Conservation (phyloP, 1,284 basidiomycete species). For the Takashimella koratensis region DNA sequence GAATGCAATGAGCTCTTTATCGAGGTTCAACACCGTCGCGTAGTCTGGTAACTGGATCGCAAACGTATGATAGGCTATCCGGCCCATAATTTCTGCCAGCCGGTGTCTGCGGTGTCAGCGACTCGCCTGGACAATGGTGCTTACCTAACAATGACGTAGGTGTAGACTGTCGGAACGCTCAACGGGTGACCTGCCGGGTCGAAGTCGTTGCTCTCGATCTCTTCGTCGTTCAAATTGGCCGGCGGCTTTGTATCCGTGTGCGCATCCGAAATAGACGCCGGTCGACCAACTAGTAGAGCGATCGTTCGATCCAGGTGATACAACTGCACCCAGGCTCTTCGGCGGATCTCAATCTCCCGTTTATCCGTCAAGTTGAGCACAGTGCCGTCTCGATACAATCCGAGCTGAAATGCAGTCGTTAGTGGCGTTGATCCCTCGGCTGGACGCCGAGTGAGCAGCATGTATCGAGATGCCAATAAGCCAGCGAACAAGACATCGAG, state of each 20-base stretch:
- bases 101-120: slow-evolving; percentile 33
- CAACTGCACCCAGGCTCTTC: slow-evolving; percentile 49
- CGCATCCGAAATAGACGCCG: slow-evolving; percentile 49
- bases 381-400: slow-evolving; percentile 50
- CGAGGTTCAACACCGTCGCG: slow-evolving; percentile 48
- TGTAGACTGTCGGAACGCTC: slow-evolving; percentile 48
- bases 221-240: slow-evolving; percentile 51
- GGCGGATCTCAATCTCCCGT: slow-evolving; percentile 50
- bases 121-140: slow-evolving; percentile 4
- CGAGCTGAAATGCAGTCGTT: slow-evolving; percentile 50
- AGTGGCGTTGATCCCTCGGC: slow-evolving; percentile 50
- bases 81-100: slow-evolving; percentile 50
- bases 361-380: slow-evolving; percentile 48
- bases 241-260: slow-evolving; percentile 50
- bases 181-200: slow-evolving; percentile 48
- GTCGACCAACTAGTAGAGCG: slow-evolving; percentile 49
- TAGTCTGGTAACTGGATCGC: slow-evolving; percentile 51
- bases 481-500: slow-evolving; percentile 50
- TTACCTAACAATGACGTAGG: slow-evolving; percentile 47
- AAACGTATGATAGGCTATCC: slow-evolving; percentile 51
- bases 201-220: slow-evolving; percentile 47
- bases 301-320: slow-evolving; percentile 50
- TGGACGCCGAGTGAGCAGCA: slow-evolving; percentile 50
- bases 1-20: slow-evolving; percentile 50
- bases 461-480: slow-evolving; percentile 49